phyloP scores from a whole-genome alignment of 2,329 filamentous ascomycete species.

The Aulographum hederae region DNA sequence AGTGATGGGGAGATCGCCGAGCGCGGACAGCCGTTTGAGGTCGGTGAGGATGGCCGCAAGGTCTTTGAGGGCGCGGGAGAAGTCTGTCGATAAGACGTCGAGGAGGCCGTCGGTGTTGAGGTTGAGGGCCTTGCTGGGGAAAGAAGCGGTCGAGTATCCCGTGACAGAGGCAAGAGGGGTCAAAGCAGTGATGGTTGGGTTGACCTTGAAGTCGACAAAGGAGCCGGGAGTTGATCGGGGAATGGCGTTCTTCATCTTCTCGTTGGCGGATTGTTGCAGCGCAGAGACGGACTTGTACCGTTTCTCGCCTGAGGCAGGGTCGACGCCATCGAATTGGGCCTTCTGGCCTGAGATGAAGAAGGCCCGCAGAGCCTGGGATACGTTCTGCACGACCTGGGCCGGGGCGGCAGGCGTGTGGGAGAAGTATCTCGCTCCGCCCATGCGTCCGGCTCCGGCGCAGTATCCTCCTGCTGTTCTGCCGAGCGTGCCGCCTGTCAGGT shows the following conservation, averaged over 20 bases:
- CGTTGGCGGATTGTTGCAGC: slow-evolving; percentile 53
- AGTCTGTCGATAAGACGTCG: slow-evolving; percentile 71
- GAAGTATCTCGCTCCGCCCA: slow-evolving; percentile 67
- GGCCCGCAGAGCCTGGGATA: slow-evolving; percentile 80
- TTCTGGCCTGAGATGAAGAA: slow-evolving; percentile 88
- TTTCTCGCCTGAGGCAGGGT: slow-evolving; percentile 50
- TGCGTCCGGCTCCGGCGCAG: slow-evolving; percentile 47
- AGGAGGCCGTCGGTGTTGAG: slow-evolving; percentile 72
- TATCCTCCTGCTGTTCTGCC: slow-evolving; percentile 85
- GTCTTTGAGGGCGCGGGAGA: slow-evolving; percentile 71
- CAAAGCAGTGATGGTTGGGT: slow-evolving; percentile 77
- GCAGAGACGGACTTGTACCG: slow-evolving; percentile 61
- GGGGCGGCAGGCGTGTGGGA: slow-evolving; percentile 72
- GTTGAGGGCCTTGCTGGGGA: slow-evolving; percentile 30
- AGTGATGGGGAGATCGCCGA: slow-evolving; percentile 72
- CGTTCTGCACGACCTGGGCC: slow-evolving; percentile 83
- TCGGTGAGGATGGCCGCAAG: slow-evolving; percentile 65
- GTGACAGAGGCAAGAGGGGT: slow-evolving; percentile 48
- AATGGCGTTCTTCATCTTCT: slow-evolving; percentile 40
- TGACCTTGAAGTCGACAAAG: slow-evolving; percentile 74
- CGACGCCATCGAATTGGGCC: slow-evolving; percentile 66
- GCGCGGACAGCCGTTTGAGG: slow-evolving; percentile 51
- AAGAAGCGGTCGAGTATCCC: slow-evolving; percentile 23
- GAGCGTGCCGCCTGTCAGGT: slow-evolving; percentile 73
- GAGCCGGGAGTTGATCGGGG: slow-evolving; percentile 49